Conservation (phyloP, 2,329 filamentous ascomycete genomes). For the Hypomyces rosellus region DNA sequence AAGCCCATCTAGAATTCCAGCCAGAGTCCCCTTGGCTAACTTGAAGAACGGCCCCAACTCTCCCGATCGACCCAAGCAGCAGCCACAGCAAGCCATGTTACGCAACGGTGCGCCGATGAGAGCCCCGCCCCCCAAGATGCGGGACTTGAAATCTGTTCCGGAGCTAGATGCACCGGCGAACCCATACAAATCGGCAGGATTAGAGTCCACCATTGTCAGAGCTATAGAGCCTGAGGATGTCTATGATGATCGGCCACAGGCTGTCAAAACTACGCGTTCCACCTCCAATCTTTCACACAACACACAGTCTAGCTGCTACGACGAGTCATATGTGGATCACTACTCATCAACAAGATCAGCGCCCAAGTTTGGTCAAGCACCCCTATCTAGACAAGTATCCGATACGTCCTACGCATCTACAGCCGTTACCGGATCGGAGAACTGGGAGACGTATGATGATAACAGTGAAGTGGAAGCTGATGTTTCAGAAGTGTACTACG, state of each 20-base stretch:
- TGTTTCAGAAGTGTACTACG: conserved; percentile 71
- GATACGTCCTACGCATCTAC: conserved; percentile 62
- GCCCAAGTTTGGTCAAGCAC: conserved; percentile 35
- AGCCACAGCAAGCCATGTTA: conserved; percentile 26
- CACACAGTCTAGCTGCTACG: conserved; percentile 23
- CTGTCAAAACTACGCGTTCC: conserved; percentile 28
- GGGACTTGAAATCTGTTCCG: conserved; percentile 57
- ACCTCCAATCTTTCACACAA: conserved; percentile 35
- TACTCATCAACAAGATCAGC: conserved; percentile 36
- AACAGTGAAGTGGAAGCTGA: conserved; percentile 71
- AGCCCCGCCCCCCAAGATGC: conserved; percentile 86
- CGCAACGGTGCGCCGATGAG: conserved; percentile 52
- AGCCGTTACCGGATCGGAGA: conserved; percentile 82
- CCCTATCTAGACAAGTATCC: conserved; percentile 11
- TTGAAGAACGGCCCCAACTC: conserved; percentile 71
- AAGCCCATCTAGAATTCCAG: conserved; percentile 53
- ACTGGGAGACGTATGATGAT: conserved; percentile 96
- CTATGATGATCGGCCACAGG: conserved; percentile 60
- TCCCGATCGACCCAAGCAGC: conserved; percentile 54
- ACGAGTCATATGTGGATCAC: conserved; percentile 25
- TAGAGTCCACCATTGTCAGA: conserved; percentile 51
- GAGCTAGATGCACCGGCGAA: conserved; percentile 46
- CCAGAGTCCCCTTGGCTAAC: conserved; percentile 62
- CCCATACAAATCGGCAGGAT: conserved; percentile 41
- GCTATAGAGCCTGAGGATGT: conserved; percentile 72